phyloP scores from a whole-genome alignment of 2,329 filamentous ascomycete species.

The Graphiopsis chlorocephala region DNA sequence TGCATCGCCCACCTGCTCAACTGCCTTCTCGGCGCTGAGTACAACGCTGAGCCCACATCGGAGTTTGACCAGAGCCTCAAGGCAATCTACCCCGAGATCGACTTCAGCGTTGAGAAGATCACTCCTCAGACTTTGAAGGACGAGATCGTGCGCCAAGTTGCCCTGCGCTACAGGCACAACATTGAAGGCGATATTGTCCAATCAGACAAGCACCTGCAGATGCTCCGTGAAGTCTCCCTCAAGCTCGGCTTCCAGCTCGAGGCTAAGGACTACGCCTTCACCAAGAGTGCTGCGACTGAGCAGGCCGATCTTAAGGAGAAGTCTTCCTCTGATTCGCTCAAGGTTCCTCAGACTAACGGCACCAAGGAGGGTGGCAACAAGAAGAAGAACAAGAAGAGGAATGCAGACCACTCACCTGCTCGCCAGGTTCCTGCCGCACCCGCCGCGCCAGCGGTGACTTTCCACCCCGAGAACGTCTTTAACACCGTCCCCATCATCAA shows the following conservation, averaged over 20 bases:
- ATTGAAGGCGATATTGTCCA: constrained; percentile 67
- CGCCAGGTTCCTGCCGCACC: constrained; percentile 42
- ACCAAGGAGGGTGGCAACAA: constrained; percentile 30
- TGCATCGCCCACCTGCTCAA: constrained; percentile 87
- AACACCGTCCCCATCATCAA: constrained; percentile 95
- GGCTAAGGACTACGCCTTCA: constrained; percentile 73
- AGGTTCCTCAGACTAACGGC: constrained; percentile 35
- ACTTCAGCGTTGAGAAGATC: constrained; percentile 75
- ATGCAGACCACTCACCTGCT: constrained; percentile 48
- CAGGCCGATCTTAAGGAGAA: constrained; percentile 25
- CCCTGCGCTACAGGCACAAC: constrained; percentile 72
- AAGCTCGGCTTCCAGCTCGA: constrained; percentile 88
- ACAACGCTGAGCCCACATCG: constrained; percentile 74
- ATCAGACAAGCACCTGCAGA: constrained; percentile 69
- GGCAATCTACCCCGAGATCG: constrained; percentile 73
- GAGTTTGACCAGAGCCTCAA: constrained; percentile 74
- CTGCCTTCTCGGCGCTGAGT: constrained; percentile 75
- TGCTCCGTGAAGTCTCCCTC: constrained; percentile 83
- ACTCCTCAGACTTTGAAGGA: constrained; percentile 69
- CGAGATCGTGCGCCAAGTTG: constrained; percentile 69
- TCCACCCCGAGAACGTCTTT: constrained; percentile 79
- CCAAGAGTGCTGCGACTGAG: constrained; percentile 35
- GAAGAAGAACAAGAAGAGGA: constrained; percentile 58
- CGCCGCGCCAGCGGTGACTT: constrained; percentile 57
- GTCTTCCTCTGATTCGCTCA: constrained; percentile 30